These are phyloP conservation scores for Trichoderma sp. DNA, from an alignment of 2,329 filamentous ascomycete species.

Conservation along the genomic window DNA sequence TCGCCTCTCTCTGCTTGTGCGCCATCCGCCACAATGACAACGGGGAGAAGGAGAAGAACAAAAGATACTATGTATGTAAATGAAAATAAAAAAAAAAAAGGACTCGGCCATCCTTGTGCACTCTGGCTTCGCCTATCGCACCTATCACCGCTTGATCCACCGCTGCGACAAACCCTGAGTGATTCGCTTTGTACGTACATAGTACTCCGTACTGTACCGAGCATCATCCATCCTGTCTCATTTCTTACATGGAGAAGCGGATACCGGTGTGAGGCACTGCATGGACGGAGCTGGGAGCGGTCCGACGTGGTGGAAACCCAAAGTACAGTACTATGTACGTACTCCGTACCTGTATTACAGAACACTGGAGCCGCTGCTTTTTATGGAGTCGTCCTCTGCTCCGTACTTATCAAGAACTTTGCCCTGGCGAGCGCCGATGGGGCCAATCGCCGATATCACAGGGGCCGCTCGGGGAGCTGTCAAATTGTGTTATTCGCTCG, in stretches of 20 bases:
- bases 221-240: slow-evolving; percentile 7
- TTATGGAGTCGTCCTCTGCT: neutral
- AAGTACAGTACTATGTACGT: too few species aligned
- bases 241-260: slow-evolving; percentile 10
- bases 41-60: too few species aligned
- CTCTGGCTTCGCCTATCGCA: slow-evolving; percentile 11
- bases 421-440: neutral
- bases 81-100: neutral
- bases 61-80: neutral
- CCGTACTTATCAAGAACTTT: neutral
- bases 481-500: neutral
- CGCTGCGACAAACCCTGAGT: neutral
- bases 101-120: neutral
- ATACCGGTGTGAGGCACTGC: neutral
- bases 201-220: neutral
- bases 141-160: slow-evolving; percentile 10
- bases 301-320: neutral
- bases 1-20: neutral
- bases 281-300: neutral
- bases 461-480: neutral
- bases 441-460: neutral
- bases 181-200: neutral
- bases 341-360: too few species aligned
- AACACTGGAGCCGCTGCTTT: neutral
- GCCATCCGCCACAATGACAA: neutral